These are phyloP conservation scores for Dovyalis caffra DNA, from an alignment of 345 rosid genomes.

Conservation along the genomic window DNA sequence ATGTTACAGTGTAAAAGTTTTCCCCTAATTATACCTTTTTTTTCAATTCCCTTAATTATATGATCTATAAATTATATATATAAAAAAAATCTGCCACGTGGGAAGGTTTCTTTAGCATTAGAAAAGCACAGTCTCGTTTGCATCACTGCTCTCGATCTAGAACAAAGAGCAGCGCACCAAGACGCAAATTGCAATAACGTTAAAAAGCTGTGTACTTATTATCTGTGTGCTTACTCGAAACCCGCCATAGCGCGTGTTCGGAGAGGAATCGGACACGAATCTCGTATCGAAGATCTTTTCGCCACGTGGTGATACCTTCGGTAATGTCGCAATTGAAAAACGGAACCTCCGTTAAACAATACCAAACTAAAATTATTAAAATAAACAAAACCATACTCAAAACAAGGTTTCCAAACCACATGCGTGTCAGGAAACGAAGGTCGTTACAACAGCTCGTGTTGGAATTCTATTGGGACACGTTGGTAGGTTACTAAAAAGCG, in stretches of 20 bases:
- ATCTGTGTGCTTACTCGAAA: neutral
- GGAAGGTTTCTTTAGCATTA: too few species aligned
- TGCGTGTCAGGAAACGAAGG: slow-evolving; percentile 64
- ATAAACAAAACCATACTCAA: neutral
- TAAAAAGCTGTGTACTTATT: neutral
- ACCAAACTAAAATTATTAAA: neutral
- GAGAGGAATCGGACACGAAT: slow-evolving; percentile 25
- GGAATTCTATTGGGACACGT: slow-evolving; percentile 52
- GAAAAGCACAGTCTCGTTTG: too few species aligned
- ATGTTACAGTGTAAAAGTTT: too few species aligned
- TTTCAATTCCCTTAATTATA: too few species aligned
- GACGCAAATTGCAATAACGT: neutral
- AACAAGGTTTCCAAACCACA: slow-evolving; percentile 51
- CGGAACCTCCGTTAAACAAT: neutral
- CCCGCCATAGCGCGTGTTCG: slow-evolving; percentile 11
- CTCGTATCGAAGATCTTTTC: slow-evolving; percentile 31
- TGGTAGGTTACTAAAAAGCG: neutral
- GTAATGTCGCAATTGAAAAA: neutral
- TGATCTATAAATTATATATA: too few species aligned
- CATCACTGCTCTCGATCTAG: too few species aligned
- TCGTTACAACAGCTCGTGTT: slow-evolving; percentile 36
- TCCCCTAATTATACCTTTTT: too few species aligned
- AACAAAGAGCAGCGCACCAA: neutral
- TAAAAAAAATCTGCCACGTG: too few species aligned
- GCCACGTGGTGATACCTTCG: slow-evolving; percentile 45